Percentiles rank a stretch among this genome's conserved stretches.
Conservation (phyloP, 2,329 filamentous ascomycete genomes). For the Tolypocladium inflatum region DNA sequence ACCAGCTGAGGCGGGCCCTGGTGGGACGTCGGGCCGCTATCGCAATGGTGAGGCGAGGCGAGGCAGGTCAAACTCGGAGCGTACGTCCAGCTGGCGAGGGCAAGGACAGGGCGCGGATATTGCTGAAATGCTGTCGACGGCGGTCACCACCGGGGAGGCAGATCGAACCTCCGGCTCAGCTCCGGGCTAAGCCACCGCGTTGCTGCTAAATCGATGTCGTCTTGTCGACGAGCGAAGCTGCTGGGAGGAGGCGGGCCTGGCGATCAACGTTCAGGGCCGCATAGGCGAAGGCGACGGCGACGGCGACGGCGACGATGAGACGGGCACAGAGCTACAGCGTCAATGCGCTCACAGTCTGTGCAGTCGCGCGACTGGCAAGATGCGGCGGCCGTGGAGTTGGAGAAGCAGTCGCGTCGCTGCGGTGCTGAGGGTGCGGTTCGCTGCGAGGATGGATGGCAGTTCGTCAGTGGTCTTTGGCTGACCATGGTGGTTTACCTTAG, state of each 20-base stretch:
- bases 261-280: background rate
- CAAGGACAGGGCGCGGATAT: background rate
- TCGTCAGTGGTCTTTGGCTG: background rate
- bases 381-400: background rate
- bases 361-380: background rate
- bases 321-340: background rate
- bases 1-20: too few species aligned
- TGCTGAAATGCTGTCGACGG: background rate
- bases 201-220: background rate
- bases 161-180: background rate
- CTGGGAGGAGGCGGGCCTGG: background rate
- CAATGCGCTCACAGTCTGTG: background rate
- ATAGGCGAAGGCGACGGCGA: background rate
- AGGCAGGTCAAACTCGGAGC: background rate
- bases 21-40: background rate
- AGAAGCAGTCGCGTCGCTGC: background rate
- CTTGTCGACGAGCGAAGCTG: background rate
- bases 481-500: background rate
- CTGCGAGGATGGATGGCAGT: background rate
- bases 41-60: background rate
- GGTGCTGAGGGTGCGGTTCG: background rate
- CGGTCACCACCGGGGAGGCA: background rate
- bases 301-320: background rate
- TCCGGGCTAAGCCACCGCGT: background rate
- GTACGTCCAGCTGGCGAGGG: background rate